Evolutionary conservation across 306 rosid genomes (phyloP).

Genomic region (Citrullus mucosospermus): DNA sequence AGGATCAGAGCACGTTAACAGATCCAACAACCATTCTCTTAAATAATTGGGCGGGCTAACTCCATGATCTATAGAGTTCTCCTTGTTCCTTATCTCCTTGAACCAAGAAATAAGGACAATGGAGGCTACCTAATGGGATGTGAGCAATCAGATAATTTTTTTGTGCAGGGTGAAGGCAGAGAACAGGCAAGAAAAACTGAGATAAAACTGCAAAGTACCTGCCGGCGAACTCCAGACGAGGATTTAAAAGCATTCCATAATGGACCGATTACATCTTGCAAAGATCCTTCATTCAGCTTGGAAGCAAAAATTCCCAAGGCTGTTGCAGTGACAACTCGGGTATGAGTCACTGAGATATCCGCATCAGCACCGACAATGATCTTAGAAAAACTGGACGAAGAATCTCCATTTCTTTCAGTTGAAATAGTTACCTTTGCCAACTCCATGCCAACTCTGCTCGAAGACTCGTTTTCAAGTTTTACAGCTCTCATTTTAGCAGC

Average conservation of each 20-base stretch:
- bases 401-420: conserved; percentile 61
- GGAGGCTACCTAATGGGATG: conserved; percentile 62
- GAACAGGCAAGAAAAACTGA: neutral
- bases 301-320: conserved; percentile 81
- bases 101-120: conserved; percentile 89
- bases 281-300: conserved; percentile 46
- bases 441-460: conserved; percentile 39
- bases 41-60: conserved; percentile 29
- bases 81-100: conserved; percentile 43
- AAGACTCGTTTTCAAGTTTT: conserved; percentile 58
- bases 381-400: conserved; percentile 44
- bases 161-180: neutral
- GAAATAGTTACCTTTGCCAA: conserved; percentile 33
- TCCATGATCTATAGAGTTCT: conserved; percentile 17
- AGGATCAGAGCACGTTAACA: conserved; percentile 70
- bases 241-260: conserved; percentile 63
- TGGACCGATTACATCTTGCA: conserved; percentile 55
- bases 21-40: conserved; percentile 65
- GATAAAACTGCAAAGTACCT: conserved; percentile 32
- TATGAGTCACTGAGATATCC: conserved; percentile 69
- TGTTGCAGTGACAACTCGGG: conserved; percentile 82
- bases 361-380: conserved; percentile 84
- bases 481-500: conserved; percentile 98
- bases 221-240: conserved; percentile 74
- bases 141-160: neutral